Percentiles rank a stretch among this genome's conserved stretches.
Evolutionary conservation across 2,329 filamentous ascomycete species (phyloP).

Genomic region (Microdochium bolleyi): DNA sequence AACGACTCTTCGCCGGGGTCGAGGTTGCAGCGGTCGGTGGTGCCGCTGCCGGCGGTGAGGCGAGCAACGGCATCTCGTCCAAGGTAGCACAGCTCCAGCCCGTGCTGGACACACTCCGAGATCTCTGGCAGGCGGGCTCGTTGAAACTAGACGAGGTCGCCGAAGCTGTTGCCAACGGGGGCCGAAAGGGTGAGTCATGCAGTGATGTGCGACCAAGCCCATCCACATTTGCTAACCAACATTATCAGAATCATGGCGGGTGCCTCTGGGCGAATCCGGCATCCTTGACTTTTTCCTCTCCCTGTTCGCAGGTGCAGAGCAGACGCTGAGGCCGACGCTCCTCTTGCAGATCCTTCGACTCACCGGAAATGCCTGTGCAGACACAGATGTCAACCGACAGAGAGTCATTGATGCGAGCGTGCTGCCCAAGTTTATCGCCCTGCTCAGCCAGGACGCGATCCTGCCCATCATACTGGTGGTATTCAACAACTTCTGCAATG

Average conservation of each 20-base stretch:
- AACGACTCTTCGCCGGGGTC: constrained; percentile 23
- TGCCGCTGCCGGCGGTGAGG: constrained; percentile 12
- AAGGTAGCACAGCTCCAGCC: constrained; percentile 19
- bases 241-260: constrained; percentile 43
- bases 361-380: constrained; percentile 55
- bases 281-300: constrained; percentile 47
- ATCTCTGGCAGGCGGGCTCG: constrained; percentile 30
- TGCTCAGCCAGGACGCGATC: constrained; percentile 38
- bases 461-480: constrained; percentile 49
- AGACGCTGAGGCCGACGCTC: constrained; percentile 31
- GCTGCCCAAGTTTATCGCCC: constrained; percentile 36
- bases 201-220: background rate
- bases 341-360: constrained; percentile 47
- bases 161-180: constrained; percentile 46
- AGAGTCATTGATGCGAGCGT: constrained; percentile 42
- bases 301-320: constrained; percentile 29
- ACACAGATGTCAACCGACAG: constrained; percentile 54
- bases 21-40: constrained; percentile 17
- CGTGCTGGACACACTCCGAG: constrained; percentile 28
- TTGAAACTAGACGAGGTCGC: constrained; percentile 36
- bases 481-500: constrained; percentile 54
- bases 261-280: constrained; percentile 48
- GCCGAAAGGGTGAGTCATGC: constrained; percentile 41
- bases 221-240: constrained; percentile 11
- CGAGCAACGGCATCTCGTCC: constrained; percentile 9